Base-by-base conservation (phyloP, 441 rosid genomes). In the Populus trichocarpa region DNA sequence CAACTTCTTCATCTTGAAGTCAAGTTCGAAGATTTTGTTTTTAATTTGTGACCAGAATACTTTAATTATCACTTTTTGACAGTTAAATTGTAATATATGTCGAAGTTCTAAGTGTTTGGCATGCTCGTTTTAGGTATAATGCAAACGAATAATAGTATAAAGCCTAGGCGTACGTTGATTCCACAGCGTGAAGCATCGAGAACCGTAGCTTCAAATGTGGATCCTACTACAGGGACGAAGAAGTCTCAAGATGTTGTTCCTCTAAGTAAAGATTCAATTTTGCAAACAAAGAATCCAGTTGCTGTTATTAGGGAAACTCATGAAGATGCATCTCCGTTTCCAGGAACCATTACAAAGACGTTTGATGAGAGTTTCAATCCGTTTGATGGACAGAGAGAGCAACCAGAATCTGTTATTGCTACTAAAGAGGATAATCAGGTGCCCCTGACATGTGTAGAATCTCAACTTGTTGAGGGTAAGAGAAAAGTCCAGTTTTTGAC, bases 131-230 rank as follows among this genome's bases (percentile, higher is more conserved):
- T 78, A 96, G 99, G 92, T 85, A 83, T 77, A 42, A 87, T 85
- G 93, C 94, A 79, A 84, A 80, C 82, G 6, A 81, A 77, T 74
- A 87, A 79, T 75, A 86, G 85, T 74, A 71, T 96, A 0, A 86
- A 83, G 83, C 97, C 99, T 42, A 85, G 86, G 65, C 88, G 99
- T 33, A 70, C 75, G 73, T 83, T 90, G 80, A 87, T 76, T 84
- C 87, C 96, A 3, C 87, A 85, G 73, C 84, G 86, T 23, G 88
- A 85, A 76, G 75, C 88, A 28, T 81, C 88, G 23, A 87, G 88
- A 75, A 77, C 50, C 50, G 67, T 82, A 26, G 84, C 78, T 67
- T 80, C 82, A 20, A 74, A 73, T 28, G 78, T 67, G 38, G 88
- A 69, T 81, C 72, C 75, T 78, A 69, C 73, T 69, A 71, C 70